phyloP scores from a whole-genome alignment of 345 rosid genomes.

The Linum tenue region DNA sequence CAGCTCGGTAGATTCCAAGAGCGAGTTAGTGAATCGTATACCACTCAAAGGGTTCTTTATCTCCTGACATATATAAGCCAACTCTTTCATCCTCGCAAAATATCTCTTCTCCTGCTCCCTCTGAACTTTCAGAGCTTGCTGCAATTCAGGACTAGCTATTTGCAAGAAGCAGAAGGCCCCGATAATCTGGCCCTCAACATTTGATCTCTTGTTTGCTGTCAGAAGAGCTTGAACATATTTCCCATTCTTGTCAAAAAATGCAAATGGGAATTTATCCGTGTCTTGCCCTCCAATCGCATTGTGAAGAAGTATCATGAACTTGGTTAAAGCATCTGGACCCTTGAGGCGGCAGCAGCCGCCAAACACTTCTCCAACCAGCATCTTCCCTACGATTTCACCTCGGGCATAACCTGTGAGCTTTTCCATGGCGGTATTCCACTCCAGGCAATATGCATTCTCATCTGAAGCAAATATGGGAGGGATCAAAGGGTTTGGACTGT shows the following conservation, averaged over 20 bases:
- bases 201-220: constrained; percentile 78
- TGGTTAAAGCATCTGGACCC: constrained; percentile 82
- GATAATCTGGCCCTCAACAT: constrained; percentile 54
- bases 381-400: constrained; percentile 66
- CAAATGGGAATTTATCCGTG: constrained; percentile 62
- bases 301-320: constrained; percentile 86
- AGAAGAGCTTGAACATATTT: constrained; percentile 68
- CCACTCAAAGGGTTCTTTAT: constrained; percentile 73
- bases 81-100: constrained; percentile 65
- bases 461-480: constrained; percentile 97
- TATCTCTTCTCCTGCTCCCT: constrained; percentile 57
- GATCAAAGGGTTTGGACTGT: constrained; percentile 85
- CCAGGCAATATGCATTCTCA: constrained; percentile 80
- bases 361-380: constrained; percentile 90
- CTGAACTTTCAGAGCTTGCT: constrained; percentile 67
- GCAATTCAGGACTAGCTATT: constrained; percentile 88
- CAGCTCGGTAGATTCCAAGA: constrained; percentile 61
- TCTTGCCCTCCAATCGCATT: constrained; percentile 85
- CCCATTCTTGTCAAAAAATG: constrained; percentile 69
- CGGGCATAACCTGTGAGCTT: constrained; percentile 78
- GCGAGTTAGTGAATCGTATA: constrained; percentile 62
- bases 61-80: constrained; percentile 72
- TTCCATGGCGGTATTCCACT: constrained; percentile 99
- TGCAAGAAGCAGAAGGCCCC: constrained; percentile 98
- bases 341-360: constrained; percentile 82